Percentiles rank a stretch among this genome's conserved stretches.
Evolutionary conservation across 129 eudicot species (phyloP).

Genomic region (Flaveria linearis): DNA sequence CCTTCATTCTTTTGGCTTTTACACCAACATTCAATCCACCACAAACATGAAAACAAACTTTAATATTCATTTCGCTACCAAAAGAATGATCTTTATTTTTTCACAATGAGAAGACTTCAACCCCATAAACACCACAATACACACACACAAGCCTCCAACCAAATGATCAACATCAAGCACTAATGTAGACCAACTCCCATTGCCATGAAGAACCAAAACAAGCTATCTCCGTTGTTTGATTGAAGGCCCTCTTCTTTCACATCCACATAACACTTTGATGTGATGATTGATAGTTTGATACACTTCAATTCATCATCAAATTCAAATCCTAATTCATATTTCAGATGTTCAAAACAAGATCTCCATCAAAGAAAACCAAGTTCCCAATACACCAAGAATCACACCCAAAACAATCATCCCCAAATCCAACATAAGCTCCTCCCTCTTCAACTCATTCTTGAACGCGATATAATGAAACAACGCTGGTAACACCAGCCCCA

Average conservation of each 20-base stretch:
- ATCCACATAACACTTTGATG: constrained; percentile 11
- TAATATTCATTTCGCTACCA: background rate
- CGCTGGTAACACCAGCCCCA: constrained; percentile 60
- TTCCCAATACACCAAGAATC: constrained; percentile 57
- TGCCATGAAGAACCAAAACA: background rate
- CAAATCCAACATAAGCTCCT: constrained; percentile 37
- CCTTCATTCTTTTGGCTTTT: no score
- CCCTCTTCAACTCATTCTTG: constrained; percentile 41
- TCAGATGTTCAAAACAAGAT: constrained; percentile 32
- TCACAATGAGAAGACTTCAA: background rate
- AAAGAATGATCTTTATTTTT: background rate
- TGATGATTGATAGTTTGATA: constrained; percentile 1
- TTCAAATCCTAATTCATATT: constrained; percentile 9
- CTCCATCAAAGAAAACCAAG: constrained; percentile 53
- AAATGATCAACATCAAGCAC: background rate
- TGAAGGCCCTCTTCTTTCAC: constrained; percentile 19
- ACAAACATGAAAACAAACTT: background rate
- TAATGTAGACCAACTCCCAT: background rate
- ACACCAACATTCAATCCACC: background rate
- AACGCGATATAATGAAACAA: constrained; percentile 53
- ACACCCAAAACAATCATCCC: constrained; percentile 52
- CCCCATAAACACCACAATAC: background rate
- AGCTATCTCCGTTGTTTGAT: background rate
- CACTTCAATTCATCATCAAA: constrained; percentile 15
- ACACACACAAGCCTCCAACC: background rate